Conservation (phyloP, 2,329 filamentous ascomycete species). For the Triangularia verruculosa region DNA sequence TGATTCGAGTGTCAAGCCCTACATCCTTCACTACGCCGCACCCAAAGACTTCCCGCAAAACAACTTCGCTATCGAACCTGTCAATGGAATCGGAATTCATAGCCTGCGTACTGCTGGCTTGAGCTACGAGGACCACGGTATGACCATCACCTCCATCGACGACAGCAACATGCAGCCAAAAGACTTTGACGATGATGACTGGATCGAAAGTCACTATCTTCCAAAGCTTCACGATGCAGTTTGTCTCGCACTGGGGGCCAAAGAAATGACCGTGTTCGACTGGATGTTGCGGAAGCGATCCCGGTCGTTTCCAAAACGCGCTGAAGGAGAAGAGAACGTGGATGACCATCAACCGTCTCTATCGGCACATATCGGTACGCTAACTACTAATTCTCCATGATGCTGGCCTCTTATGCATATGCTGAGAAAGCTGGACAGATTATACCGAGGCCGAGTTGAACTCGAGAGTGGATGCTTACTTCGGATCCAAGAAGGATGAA, state of each 20-base stretch:
- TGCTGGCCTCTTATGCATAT: no score
- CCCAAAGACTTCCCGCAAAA: conserved; percentile 20
- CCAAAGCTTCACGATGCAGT: conserved; percentile 17
- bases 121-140: conserved; percentile 16
- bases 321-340: conserved; percentile 10
- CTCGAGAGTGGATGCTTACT: conserved; percentile 15
- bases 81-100: conserved; percentile 18
- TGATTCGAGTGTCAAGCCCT: conserved; percentile 19
- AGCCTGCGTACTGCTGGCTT: conserved; percentile 19
- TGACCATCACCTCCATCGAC: conserved; percentile 15
- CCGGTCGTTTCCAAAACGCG: conserved; percentile 16
- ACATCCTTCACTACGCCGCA: conserved; percentile 23
- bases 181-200: conserved; percentile 21
- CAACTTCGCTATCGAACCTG: conserved; percentile 21
- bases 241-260: conserved; percentile 15
- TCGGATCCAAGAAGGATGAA: conserved; percentile 12
- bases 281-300: conserved; percentile 19
- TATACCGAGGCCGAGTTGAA: conserved; percentile 14
- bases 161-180: background rate
- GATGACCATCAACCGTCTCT: conserved; percentile 17
- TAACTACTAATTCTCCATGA: no score
- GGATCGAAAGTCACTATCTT: conserved; percentile 19
- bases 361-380: conserved; percentile 15
- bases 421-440: background rate
- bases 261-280: conserved; percentile 21